These are phyloP conservation scores for Tolypocladium inflatum DNA, from an alignment of 2,329 filamentous ascomycete genomes.

Conservation along the genomic window DNA sequence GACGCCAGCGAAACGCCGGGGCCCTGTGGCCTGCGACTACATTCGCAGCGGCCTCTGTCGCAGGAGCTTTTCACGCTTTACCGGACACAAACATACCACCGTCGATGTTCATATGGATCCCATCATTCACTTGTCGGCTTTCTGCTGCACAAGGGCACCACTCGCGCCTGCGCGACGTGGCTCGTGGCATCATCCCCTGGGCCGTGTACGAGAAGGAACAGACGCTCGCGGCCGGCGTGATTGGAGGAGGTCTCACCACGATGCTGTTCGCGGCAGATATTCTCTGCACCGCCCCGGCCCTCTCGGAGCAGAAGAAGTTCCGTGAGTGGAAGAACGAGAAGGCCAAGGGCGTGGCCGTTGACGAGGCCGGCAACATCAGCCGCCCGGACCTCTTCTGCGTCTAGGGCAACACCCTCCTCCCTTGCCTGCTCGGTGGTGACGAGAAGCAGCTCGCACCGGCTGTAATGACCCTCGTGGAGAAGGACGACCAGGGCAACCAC, in stretches of 20 bases:
- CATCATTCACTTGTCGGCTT: too few species aligned
- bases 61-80: too few species aligned
- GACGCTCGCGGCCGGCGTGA: background rate
- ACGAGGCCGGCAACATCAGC: constrained; percentile 13
- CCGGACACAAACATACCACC: too few species aligned
- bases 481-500: background rate
- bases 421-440: constrained; percentile 12
- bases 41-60: too few species aligned
- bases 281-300: background rate
- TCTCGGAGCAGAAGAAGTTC: background rate
- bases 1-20: too few species aligned
- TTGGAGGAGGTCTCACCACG: background rate
- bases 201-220: background rate
- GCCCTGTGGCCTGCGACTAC: too few species aligned
- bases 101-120: too few species aligned
- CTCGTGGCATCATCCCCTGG: background rate
- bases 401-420: constrained; percentile 13
- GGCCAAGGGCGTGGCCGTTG: constrained; percentile 9
- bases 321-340: constrained; percentile 2
- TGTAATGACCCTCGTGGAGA: background rate
- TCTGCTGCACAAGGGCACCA: too few species aligned
- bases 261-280: background rate
- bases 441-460: constrained; percentile 7
- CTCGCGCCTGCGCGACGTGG: background rate
- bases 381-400: constrained; percentile 11